Percentiles rank a stretch among this genome's conserved stretches.
These are phyloP conservation scores for Sarcodon sp. DNA, from an alignment of 768 basidiomycete genomes.

Conservation along the genomic window DNA sequence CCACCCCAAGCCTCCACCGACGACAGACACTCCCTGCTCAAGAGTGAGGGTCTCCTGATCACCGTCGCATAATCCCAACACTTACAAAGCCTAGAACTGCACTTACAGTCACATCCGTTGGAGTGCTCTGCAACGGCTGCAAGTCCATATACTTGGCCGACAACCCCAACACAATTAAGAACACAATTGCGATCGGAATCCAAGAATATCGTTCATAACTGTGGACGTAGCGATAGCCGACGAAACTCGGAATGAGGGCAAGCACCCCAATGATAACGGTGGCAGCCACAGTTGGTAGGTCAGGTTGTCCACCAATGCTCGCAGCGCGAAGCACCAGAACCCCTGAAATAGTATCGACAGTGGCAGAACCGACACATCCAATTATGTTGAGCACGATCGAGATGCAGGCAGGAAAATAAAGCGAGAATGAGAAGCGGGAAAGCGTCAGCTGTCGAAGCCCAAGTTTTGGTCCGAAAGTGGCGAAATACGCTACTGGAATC, in stretches of 20 bases:
- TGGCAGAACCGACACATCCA: conserved; percentile 28
- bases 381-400: conserved; percentile 25
- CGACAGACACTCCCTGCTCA: not conserved
- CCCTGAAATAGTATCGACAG: conserved; percentile 20
- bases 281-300: conserved; percentile 23
- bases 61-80: not conserved
- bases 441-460: conserved; percentile 30
- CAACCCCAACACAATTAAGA: conserved; percentile 20
- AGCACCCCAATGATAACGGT: conserved; percentile 29
- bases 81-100: conserved; percentile 24
- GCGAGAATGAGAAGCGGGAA: conserved; percentile 28
- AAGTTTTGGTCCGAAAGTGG: conserved; percentile 23
- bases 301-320: conserved; percentile 9
- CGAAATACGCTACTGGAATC: conserved; percentile 22
- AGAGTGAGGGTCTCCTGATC: too few relatives aligned
- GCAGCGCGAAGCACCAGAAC: conserved; percentile 18
- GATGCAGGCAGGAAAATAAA: conserved; percentile 8
- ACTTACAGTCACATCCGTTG: conserved; percentile 19
- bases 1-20: conserved; percentile 28
- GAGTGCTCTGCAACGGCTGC: conserved; percentile 11
- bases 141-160: conserved; percentile 14
- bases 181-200: conserved; percentile 26
- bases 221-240: conserved; percentile 30
- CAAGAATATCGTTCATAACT: conserved; percentile 26
- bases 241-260: conserved; percentile 24